Evolutionary conservation across 2,329 filamentous ascomycete genomes (phyloP), one percentile per base, ranked within the genome.

Genomic region (Aureobasidium musti): DNA sequence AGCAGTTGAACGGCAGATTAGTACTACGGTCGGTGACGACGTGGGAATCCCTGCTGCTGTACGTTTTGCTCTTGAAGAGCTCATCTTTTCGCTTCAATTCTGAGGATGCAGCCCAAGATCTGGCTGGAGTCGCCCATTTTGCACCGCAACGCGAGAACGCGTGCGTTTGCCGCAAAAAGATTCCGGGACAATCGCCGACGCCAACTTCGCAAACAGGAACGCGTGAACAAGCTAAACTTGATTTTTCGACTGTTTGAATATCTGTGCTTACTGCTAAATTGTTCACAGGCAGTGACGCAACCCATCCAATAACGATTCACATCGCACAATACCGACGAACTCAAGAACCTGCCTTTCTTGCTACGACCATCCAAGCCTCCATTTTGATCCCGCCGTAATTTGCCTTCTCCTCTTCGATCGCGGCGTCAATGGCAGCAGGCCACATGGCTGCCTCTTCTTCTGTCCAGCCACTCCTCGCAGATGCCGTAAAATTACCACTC

Each of bases 311-410:
- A 45, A 47, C 10, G 19, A 39, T 14, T 11, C 43, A 26, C n/a
- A 14, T 14, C 21, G 21, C 23, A 13, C 3, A 47, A 17, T 26
- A 33, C 23, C 26, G 14, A n/a, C 28, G 17, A 17, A 53, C 26
- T 35, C 2, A 53, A 4, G 13, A 35, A 21, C 21, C 50, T 53
- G 28, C 50, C 28, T 53, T 53, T 53, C 50, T 53, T 35, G 50
- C 50, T 33, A 53, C 50, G 5, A 53, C 50, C 28, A 53, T 33
- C 50, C 50, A 53, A 33, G 50, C 50, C 26, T 53, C 50, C 50
- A 53, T 53, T 33, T 53, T 21, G 28, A 53, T 53, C 28, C 50
- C 50, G n/a, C 28, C 50, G 33, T 53, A 33, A 10, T 53, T 21
- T 6, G 50, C 28, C 26, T n/a, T 53, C n/a, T 53, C 49, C 50